These are phyloP conservation scores for Trichomonascaceae sp. DNA, from an alignment of 1,139 yeast species.

Conservation along the genomic window DNA sequence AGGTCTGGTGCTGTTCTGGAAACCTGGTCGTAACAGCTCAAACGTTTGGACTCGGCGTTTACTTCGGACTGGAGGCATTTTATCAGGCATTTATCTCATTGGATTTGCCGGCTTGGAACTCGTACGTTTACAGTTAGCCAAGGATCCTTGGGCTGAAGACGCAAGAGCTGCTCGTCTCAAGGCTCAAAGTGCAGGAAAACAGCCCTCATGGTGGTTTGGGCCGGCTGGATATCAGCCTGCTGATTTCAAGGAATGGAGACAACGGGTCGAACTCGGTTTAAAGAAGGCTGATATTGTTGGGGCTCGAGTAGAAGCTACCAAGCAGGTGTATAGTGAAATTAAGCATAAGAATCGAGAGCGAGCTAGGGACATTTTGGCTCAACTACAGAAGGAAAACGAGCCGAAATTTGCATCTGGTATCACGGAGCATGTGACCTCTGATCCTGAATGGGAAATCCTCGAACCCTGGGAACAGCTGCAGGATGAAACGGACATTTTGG, in stretches of 20 bases:
- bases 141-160: conserved; percentile 35
- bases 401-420: conserved; percentile 2
- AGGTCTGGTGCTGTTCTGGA: conserved; percentile 27
- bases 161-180: conserved; percentile 28
- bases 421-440: conserved; percentile 6
- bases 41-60: conserved; percentile 23
- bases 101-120: conserved; percentile 26
- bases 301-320: conserved; percentile 13
- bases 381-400: conserved; percentile 18
- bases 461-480: conserved; percentile 25
- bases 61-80: conserved; percentile 21
- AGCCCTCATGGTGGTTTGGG: conserved; percentile 30
- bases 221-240: conserved; percentile 29
- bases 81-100: conserved; percentile 27
- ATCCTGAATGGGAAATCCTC: conserved; percentile 25
- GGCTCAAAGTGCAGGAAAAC: conserved; percentile 17
- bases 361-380: conserved; percentile 18
- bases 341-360: conserved; percentile 19
- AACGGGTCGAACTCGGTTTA: conserved; percentile 21
- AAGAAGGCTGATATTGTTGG: conserved; percentile 14
- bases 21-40: conserved; percentile 24
- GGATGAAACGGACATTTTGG: conserved; percentile 25
- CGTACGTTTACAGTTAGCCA: conserved; percentile 26
- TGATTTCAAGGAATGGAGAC: conserved; percentile 29
- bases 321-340: conserved; percentile 18